Evolutionary conservation across 768 basidiomycete species (phyloP), one percentile per base, ranked within the genome.

Genomic region (Crucibulum laeve): DNA sequence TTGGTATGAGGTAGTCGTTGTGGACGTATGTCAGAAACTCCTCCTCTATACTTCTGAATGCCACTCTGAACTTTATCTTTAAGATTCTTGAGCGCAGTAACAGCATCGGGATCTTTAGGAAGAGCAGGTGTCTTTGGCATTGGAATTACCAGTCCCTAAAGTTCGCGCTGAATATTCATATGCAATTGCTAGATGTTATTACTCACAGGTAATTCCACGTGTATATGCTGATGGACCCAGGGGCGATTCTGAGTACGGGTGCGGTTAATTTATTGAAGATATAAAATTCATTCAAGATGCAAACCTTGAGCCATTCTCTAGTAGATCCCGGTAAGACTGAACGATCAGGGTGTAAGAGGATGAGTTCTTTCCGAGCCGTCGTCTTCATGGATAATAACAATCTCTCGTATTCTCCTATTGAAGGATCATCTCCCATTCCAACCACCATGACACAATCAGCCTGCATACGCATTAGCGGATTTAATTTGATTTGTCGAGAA

Each of bases 281-380:
- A 28, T 43, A 36, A 7, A 40, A 33, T 13, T 10, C 30, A 36
- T 6, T 11, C 26, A 38, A 45, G 38, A 34, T 42, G 11, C 63
- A 25, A 44, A 90, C 92, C 76, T 92, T 91, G 40, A 99, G 73
- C 95, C 96, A 99, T 61, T 89, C 87, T 32, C 95, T 78, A 26
- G 96, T 99, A 6, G 89, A 93, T 2, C 95, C 95, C 3, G 93
- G 84, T 6, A 77, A 68, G 3, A 98, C 90, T 17, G 83, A 84
- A 28, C 93, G 83, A 57, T 96, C 91, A 2, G 93, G 84, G 56
- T 99, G 96, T 7, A 99, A 71, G 4, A 99, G 71, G 4, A 99
- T 85, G 21, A 99, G 79, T 60, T 99, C 96, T 64, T 98, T 98
- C 43, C 96, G 71, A n/a, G 95, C 96, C 0, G 95, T 98, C 0